These are phyloP conservation scores for Ophiostoma sp. DNA, from an alignment of 2,329 filamentous ascomycete genomes.

Conservation along the genomic window DNA sequence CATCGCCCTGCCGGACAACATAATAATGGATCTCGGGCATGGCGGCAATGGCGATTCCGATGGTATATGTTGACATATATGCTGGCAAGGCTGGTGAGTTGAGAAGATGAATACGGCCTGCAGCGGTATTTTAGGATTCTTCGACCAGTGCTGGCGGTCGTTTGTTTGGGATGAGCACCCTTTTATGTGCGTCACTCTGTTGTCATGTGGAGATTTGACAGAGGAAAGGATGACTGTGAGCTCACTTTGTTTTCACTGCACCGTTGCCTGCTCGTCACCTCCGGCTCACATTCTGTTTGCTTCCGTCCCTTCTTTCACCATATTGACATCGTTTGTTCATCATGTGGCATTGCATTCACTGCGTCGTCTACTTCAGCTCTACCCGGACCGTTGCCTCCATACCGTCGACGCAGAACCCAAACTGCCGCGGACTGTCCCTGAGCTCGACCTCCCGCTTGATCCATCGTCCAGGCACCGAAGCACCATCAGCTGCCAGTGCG, in stretches of 20 bases:
- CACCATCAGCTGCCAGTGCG: background rate
- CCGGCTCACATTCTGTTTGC: background rate
- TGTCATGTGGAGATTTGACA: background rate
- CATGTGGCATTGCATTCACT: background rate
- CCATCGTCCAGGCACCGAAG: constrained; percentile 50
- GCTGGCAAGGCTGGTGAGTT: background rate
- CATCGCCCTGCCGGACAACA: constrained; percentile 39
- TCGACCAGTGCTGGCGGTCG: background rate
- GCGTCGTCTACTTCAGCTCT: constrained; percentile 38
- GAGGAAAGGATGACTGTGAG: background rate
- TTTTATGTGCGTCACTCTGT: background rate
- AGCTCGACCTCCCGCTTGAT: constrained; percentile 75
- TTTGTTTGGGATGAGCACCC: background rate
- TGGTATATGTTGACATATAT: background rate
- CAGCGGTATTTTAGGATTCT: too few relatives aligned
- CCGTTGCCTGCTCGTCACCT: background rate
- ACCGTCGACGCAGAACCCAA: constrained; percentile 79
- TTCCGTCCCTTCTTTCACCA: background rate
- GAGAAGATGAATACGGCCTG: background rate
- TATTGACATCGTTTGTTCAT: background rate
- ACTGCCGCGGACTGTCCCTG: constrained; percentile 68
- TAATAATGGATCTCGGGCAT: constrained; percentile 35
- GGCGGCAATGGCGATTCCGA: background rate
- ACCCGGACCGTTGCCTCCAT: constrained; percentile 65
- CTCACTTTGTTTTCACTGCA: background rate